A percentile compares a stretch with the other conserved stretches of the same genome.
Evolutionary conservation across 225 moss, liverwort and hornwort species (phyloP).

Genomic region (Pleurozium schreberi): DNA sequence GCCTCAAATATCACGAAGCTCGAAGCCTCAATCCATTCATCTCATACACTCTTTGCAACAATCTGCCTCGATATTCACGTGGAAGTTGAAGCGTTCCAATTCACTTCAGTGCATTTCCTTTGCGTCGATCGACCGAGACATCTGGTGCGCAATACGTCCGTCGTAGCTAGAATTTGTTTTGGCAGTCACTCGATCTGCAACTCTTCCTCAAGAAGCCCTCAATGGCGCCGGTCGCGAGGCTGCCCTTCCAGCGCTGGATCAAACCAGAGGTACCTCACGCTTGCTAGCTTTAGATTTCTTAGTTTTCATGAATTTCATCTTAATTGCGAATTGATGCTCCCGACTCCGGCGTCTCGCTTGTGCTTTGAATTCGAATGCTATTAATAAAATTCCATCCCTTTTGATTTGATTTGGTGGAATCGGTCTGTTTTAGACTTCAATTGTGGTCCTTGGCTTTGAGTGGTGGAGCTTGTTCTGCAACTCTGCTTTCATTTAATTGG

Average conservation of each 20-base stretch:
- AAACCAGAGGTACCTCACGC: slow-evolving; percentile 8
- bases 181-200: not conserved
- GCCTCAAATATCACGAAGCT: not conserved
- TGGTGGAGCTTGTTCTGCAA: not conserved
- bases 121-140: not conserved
- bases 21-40: not conserved
- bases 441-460: not conserved
- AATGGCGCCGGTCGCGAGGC: not conserved
- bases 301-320: not conserved
- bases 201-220: not conserved
- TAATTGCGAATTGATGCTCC: not conserved
- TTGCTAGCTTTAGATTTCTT: not conserved
- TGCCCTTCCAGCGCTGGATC: slow-evolving; percentile 14
- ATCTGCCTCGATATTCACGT: not conserved
- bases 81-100: not conserved
- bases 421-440: not conserved
- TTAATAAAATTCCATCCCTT: too few relatives aligned
- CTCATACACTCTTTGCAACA: not conserved
- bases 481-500: not conserved
- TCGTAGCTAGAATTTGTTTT: not conserved
- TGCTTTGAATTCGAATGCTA: not conserved
- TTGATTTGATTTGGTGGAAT: not conserved
- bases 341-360: too few relatives aligned
- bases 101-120: not conserved
- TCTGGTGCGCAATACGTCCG: too few relatives aligned